Evolutionary conservation across 257 asterid species (phyloP).

Genomic region (Oldenlandia corymbosa): DNA sequence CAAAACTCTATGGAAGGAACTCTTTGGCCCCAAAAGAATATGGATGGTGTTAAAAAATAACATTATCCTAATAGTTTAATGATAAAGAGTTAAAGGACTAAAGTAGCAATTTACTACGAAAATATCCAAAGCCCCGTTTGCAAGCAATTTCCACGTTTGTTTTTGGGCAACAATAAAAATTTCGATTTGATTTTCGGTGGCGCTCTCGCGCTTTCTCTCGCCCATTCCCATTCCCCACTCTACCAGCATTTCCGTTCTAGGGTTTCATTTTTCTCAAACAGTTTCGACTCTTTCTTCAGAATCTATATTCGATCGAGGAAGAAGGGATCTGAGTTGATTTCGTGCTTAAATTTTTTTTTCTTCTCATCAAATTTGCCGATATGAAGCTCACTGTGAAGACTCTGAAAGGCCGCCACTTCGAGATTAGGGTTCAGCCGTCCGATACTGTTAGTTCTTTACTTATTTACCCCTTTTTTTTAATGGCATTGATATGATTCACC

Average conservation of each 20-base stretch:
- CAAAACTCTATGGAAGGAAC: conserved; percentile 16
- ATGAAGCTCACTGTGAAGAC: conserved; percentile 97
- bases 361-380: conserved; percentile 26
- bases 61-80: too few relatives aligned
- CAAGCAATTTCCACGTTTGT: conserved; percentile 3
- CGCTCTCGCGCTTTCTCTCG: conserved; percentile 6
- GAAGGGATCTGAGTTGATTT: not conserved
- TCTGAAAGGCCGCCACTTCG: conserved; percentile 89
- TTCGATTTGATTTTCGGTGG: conserved; percentile 13
- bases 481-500: not conserved
- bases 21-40: not conserved
- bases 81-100: not conserved
- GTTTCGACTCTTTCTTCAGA: not conserved
- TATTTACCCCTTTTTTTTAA: not conserved
- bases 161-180: not conserved
- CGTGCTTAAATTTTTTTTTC: not conserved
- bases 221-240: not conserved
- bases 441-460: conserved; percentile 53
- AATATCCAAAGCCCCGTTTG: not conserved
- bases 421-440: conserved; percentile 65
- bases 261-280: not conserved
- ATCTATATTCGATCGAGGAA: not conserved
- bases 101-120: not conserved
- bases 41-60: too few relatives aligned
- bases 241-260: conserved; percentile 9